Evolutionary conservation across 768 basidiomycete genomes (phyloP), one percentile per base, ranked within the genome.

Genomic region (Leccinum obscurum): DNA sequence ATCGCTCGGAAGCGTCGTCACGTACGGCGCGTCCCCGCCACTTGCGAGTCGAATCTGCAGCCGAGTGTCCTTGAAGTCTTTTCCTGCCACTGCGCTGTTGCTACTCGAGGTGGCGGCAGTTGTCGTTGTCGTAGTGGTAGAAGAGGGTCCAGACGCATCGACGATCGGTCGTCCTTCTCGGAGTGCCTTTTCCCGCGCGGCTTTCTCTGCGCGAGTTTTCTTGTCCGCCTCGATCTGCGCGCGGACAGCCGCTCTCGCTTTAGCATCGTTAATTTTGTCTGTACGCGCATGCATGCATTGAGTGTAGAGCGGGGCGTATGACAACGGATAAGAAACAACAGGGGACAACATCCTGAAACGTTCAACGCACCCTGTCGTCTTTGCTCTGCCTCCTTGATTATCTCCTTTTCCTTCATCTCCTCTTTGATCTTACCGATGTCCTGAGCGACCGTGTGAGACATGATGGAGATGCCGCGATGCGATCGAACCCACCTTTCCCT

Each of bases 141-240:
- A 64, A 26, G 75, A 56, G 37, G 77, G 61, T 22, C 74, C 57
- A 26, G 65, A 37, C 9, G 61, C 58, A 39, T 79, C 76, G 24
- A 79, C 66, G 20, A 78, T 68, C n/a, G 77, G 70, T 56, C 78
- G 77, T 1, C 95, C 95, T 37, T 96, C 93, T 34, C 95, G 84
- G 7, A 95, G 71, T 0, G 95, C 95, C 72, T 98, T 98, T 76
- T 98, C 96, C 52, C 87, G 79, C 0, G 95, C 95, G 2, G 87
- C 81, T 68, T 92, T 95, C 70, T 90, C 94, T 0, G 93, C 93
- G 20, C 96, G 86, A 9, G 85, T 88, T 55, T 85, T 84, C 77
- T 95, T 98, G 78, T 97, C 95, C 0, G 88, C 92, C 74, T 95
- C 95, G 64, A 98, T 97, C 72, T 97, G 95, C 1, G 90, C 92